phyloP scores from a whole-genome alignment of 805 yeast species.

The Barnettozyma californica region DNA sequence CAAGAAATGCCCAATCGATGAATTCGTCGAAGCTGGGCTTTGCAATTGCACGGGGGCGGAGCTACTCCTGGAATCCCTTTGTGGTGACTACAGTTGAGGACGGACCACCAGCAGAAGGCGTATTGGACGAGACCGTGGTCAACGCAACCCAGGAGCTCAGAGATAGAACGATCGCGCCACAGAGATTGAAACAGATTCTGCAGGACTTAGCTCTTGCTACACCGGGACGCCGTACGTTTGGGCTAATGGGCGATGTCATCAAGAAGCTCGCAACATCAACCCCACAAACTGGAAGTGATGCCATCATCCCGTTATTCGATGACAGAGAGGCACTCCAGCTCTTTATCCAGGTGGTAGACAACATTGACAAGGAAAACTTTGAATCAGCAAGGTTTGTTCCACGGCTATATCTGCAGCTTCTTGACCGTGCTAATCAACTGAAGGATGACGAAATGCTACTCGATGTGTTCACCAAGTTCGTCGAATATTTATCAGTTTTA shows the following conservation, averaged over 20 bases:
- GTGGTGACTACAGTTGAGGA: slow-evolving; percentile 2
- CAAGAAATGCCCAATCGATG: background rate
- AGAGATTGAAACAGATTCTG: slow-evolving; percentile 4
- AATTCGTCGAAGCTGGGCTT: background rate
- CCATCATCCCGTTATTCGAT: slow-evolving; percentile 9
- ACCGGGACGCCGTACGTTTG: slow-evolving; percentile 2
- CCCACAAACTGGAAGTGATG: background rate
- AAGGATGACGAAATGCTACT: slow-evolving; percentile 6
- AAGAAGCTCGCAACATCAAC: slow-evolving; percentile 10
- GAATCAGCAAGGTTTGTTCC: slow-evolving; percentile 22
- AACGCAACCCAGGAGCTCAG: slow-evolving; percentile 12
- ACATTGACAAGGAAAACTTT: slow-evolving; percentile 14
- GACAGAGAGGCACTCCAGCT: slow-evolving; percentile 8
- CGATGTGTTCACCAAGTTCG: slow-evolving; percentile 11
- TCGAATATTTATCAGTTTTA: slow-evolving; percentile 12
- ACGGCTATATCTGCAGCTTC: slow-evolving; percentile 18
- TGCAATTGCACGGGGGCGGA: background rate
- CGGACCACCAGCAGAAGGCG: slow-evolving; percentile 1
- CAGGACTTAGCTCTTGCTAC: background rate
- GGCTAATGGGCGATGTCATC: slow-evolving; percentile 15
- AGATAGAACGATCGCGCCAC: background rate
- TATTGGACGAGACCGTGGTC: slow-evolving; percentile 6
- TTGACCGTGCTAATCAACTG: slow-evolving; percentile 1
- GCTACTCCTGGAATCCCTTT: slow-evolving; percentile 12
- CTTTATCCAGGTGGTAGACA: slow-evolving; percentile 8